Conservation (phyloP, 208 protist genomes). For the Acanthamoeba healyi region DNA sequence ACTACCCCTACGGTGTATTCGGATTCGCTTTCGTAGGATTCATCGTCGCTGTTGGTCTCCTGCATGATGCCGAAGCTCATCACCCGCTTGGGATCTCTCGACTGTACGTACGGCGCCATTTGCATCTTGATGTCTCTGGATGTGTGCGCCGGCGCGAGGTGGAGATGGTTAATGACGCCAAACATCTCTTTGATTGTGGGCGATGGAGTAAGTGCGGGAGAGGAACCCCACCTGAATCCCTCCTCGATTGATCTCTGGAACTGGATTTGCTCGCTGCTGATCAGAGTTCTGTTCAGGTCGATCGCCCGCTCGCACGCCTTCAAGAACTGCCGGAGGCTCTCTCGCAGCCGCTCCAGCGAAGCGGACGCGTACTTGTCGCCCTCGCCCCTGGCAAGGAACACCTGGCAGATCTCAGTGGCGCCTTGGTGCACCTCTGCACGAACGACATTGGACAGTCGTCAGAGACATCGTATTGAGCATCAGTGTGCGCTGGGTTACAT, state of each 20-base stretch:
- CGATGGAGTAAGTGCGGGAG: background rate
- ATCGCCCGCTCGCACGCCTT: slow-evolving; percentile 60
- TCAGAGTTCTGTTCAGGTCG: slow-evolving; percentile 55
- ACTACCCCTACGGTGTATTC: background rate
- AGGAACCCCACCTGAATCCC: slow-evolving; percentile 39
- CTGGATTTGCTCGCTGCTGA: slow-evolving; percentile 16
- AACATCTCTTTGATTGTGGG: background rate
- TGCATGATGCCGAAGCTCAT: slow-evolving; percentile 29
- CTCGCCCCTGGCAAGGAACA: slow-evolving; percentile 68
- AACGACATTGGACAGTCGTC: background rate
- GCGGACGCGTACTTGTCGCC: slow-evolving; percentile 61
- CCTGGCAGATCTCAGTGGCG: slow-evolving; percentile 68
- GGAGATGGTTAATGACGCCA: background rate
- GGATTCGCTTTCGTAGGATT: background rate
- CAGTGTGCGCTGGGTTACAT: background rate
- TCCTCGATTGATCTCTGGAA: slow-evolving; percentile 60
- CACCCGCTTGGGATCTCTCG: background rate
- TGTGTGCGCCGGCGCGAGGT: background rate
- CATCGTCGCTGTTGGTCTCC: background rate
- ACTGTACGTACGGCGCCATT: background rate
- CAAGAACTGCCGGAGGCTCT: slow-evolving; percentile 69
- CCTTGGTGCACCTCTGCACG: slow-evolving; percentile 69
- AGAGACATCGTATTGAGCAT: background rate
- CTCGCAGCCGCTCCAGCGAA: slow-evolving; percentile 23
- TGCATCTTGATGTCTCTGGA: slow-evolving; percentile 25